Conservation (phyloP, 352 stramenopile genomes). For the Phytophthora pistaciae region DNA sequence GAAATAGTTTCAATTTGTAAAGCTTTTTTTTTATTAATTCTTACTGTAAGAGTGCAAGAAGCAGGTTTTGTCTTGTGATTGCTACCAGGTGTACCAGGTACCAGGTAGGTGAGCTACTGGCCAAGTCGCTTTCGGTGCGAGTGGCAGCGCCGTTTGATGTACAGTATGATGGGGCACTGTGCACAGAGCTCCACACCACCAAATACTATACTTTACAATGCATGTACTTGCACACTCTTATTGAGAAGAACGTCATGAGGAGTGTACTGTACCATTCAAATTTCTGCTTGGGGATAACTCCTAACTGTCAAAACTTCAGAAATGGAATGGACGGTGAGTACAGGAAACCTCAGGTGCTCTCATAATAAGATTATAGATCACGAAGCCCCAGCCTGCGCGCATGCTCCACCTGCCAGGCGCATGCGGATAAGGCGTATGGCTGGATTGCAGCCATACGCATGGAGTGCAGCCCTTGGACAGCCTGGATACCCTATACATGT, state of each 20-base stretch:
- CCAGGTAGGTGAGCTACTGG: not conserved
- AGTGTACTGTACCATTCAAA: not conserved
- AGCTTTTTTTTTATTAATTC: too few species aligned
- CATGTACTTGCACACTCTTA: too few species aligned
- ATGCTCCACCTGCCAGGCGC: not conserved
- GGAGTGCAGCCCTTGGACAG: not conserved
- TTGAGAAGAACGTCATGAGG: too few species aligned
- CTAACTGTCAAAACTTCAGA: not conserved
- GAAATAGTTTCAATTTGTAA: too few species aligned
- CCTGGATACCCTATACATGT: constrained; percentile 1
- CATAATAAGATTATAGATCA: not conserved
- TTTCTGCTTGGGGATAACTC: not conserved
- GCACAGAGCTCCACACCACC: too few species aligned
- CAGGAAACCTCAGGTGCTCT: not conserved
- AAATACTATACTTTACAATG: too few species aligned
- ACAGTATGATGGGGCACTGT: not conserved
- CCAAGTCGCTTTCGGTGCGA: not conserved
- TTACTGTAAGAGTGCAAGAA: not conserved
- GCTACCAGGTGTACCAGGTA: too few species aligned
- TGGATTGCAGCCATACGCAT: not conserved
- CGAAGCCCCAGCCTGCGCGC: not conserved
- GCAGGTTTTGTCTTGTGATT: not conserved
- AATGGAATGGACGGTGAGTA: not conserved
- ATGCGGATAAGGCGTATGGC: not conserved
- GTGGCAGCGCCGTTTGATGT: too few species aligned